Base-by-base conservation (phyloP, 2,329 filamentous ascomycete genomes). In the Colletotrichum cereale region DNA sequence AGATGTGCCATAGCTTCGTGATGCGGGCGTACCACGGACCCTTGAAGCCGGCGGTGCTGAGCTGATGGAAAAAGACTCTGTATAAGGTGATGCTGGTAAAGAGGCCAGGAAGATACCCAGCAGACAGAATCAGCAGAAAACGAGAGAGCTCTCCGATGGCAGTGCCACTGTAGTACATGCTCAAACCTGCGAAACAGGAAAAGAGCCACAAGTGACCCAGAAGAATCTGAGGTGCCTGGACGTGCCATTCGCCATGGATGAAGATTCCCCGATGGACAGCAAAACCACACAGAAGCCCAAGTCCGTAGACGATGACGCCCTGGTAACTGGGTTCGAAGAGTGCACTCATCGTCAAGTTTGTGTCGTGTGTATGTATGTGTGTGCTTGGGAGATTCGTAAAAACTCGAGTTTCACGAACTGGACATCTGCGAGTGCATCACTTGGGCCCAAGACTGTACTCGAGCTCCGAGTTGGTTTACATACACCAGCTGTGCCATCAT, bases 41-140 rank as follows among this genome's bases (percentile, higher is more conserved):
- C 1, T 78, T 78, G 48, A 84, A 83, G 73, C 74, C 73, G 44
- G 71, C 67, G 16, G 77, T 63, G n/a, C 74, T 77, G 14, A 84
- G 75, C 4, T 79, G 80, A 64, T 84, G 83, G 70, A 83, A 83
- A 65, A 82, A 79, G 2, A 77, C 66, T 21, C 83, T 78, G 74
- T 85, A 82, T n/a, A 81, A 65, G 10, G 77, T 31, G 24, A 84
- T 82, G 70, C 82, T 84, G 11, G 52, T 40, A 8, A 75, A 38
- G 7, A 77, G 72, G 1, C 67, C 57, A 8, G 62, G 47, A 3
- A 75, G 40, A 62, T 75, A 75, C 16, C 68, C 66, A 24, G 52
- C 52, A n/a, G 29, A 72, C 36, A 74, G 61, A 26, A 61, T 31
- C 42, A 73, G 47, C 34, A 58, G 38, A 24, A 29, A 53, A 12